phyloP scores from a whole-genome alignment of 176 grass and related monocot species.

The Calamus simplicifolius region DNA sequence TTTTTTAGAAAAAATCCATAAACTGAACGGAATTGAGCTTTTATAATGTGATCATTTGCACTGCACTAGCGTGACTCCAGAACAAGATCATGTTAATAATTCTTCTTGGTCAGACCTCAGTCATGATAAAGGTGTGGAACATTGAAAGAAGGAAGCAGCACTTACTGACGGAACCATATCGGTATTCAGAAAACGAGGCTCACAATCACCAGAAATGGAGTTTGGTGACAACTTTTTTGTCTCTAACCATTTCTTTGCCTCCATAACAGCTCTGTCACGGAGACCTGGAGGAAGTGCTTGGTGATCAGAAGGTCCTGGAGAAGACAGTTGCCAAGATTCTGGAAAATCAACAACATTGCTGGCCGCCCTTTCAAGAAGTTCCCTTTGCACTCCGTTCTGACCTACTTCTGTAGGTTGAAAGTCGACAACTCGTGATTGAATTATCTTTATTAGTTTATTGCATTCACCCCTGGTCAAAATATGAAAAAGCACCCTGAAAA shows the following conservation, averaged over 20 bases:
- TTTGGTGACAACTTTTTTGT: constrained; percentile 16
- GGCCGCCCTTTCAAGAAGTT: not conserved
- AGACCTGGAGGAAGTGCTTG: constrained; percentile 14
- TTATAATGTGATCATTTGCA: no score
- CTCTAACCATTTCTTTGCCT: constrained; percentile 32
- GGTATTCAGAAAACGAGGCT: constrained; percentile 23
- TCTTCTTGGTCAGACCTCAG: not conserved
- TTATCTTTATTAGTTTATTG: constrained; percentile 58
- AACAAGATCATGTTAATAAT: not conserved
- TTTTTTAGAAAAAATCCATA: no score
- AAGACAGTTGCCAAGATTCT: constrained; percentile 16
- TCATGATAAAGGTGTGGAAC: constrained; percentile 5
- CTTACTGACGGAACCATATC: constrained; percentile 18
- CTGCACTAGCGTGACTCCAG: not conserved
- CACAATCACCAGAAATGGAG: constrained; percentile 8
- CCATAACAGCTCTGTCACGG: constrained; percentile 27
- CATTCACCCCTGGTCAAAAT: constrained; percentile 62
- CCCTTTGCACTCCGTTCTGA: constrained; percentile 6
- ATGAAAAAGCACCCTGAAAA: constrained; percentile 6
- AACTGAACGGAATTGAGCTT: no score
- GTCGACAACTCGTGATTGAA: constrained; percentile 63
- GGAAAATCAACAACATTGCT: constrained; percentile 20
- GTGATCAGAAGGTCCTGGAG: constrained; percentile 19
- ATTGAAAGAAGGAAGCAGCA: constrained; percentile 4
- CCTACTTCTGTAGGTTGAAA: constrained; percentile 26